These are phyloP conservation scores for Botryotinia narcissicola DNA, from an alignment of 2,329 filamentous ascomycete genomes.

Conservation along the genomic window DNA sequence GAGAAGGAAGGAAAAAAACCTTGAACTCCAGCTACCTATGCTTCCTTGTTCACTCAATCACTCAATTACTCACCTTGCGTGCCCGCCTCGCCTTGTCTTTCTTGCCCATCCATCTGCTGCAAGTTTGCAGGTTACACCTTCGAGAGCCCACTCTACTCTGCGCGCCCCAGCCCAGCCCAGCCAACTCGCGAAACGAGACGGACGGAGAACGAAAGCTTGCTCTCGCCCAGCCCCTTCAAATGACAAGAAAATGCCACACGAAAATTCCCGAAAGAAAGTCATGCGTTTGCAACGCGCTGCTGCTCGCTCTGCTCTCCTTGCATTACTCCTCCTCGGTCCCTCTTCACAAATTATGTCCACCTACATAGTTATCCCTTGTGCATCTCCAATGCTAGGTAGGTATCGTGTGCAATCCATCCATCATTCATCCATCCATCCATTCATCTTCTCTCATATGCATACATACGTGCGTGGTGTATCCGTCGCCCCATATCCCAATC, in stretches of 20 bases:
- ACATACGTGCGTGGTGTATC: not conserved
- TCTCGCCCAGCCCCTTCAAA: not conserved
- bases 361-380: not conserved
- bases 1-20: not conserved
- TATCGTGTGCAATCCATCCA: not conserved
- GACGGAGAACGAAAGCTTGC: not conserved
- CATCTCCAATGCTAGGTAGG: not conserved
- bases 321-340: not conserved
- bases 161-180: slow-evolving; percentile 5
- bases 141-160: not conserved
- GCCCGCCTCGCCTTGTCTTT: not conserved
- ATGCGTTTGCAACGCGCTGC: not conserved
- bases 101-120: not conserved
- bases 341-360: not conserved
- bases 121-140: not conserved
- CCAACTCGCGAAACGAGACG: not conserved
- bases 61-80: not conserved
- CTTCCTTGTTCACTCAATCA: too few relatives aligned
- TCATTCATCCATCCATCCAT: not conserved
- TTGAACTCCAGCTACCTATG: not conserved
- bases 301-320: too few relatives aligned
- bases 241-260: not conserved
- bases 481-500: not conserved
- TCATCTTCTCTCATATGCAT: not conserved
- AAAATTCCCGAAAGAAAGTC: not conserved